Evolutionary conservation across 257 asterid species (phyloP), one percentile per base, ranked within the genome.

Genomic region (Jaltomata sinuosa): DNA sequence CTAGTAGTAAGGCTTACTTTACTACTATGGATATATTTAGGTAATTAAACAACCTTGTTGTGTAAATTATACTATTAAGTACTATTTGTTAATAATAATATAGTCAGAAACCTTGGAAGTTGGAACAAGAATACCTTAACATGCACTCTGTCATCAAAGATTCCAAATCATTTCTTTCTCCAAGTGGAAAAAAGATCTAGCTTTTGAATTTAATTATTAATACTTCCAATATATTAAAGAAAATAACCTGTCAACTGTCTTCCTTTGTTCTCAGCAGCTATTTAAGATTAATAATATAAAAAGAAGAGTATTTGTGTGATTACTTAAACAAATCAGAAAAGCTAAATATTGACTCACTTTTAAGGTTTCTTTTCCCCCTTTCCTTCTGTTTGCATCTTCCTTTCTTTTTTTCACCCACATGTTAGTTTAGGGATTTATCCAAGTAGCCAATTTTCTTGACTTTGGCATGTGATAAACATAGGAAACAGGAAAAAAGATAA

Each of bases 81-180:
- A 4, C 11, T 62, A 72, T 72, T 74, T 11, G 9, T 16, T 15
- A 16, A n/a, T 22, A 59, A 10, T 57, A 38, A 57, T 10, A 21
- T 69, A 19, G 81, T 77, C 62, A 77, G 81, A 77, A 68, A 76
- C 81, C 62, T 77, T 77, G 81, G 81, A 77, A 16, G 14, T 77
- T 77, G 81, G 59, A 27, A 77, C 62, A 49, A 27, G 81, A 76
- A 76, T 76, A 76, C 61, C 81, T 49, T 76, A 49, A 77, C 62
- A 49, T 77, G 62, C 81, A 77, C 62, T 49, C 62, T 77, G 62
- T 8, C 36, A n/a, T 49, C 45, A 47, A 49, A 47, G 81, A 76
- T 76, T 76, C 25, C 10, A 77, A 47, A 49, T 49, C 62, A 18
- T 4, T 2, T 71, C 32, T 71, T 71, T 71, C 79, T 71, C 18